Conservation (phyloP, 768 basidiomycete species). For the Tylopilus rubrobrunneus region DNA sequence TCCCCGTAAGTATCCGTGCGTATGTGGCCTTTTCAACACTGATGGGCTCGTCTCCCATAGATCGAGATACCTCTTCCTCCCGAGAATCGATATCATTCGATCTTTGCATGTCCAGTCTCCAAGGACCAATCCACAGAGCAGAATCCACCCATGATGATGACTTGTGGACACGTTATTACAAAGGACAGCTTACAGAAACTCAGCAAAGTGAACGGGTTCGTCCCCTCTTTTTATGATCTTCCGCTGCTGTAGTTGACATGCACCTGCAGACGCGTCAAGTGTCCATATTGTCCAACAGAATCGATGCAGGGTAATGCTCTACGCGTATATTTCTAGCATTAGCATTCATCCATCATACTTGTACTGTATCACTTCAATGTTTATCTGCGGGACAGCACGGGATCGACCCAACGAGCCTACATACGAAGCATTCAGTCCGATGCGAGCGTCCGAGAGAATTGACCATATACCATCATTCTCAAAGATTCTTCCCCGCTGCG, state of each 20-base stretch:
- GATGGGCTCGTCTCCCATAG: conserved; percentile 37
- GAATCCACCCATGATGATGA: conserved; percentile 98
- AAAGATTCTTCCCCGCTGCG: conserved; percentile 51
- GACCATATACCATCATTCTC: conserved; percentile 44
- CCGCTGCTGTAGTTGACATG: neutral
- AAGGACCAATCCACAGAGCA: conserved; percentile 92
- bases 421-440: neutral
- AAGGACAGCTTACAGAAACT: conserved; percentile 89
- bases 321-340: conserved; percentile 58
- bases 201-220: conserved; percentile 80
- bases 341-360: conserved; percentile 1
- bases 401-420: conserved; percentile 29
- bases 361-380: conserved; percentile 6
- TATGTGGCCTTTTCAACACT: neutral
- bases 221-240: conserved; percentile 25
- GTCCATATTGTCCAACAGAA: conserved; percentile 93
- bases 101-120: conserved; percentile 96
- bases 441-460: neutral
- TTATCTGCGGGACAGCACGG: conserved; percentile 2
- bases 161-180: conserved; percentile 92
- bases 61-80: conserved; percentile 90
- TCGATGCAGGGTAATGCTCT: conserved; percentile 54
- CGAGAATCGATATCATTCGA: conserved; percentile 90
- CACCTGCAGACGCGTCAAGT: conserved; percentile 76
- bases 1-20: conserved; percentile 56